Base-by-base conservation (phyloP, 225 moss, liverwort and hornwort genomes). In the Lunularia cruciata region DNA sequence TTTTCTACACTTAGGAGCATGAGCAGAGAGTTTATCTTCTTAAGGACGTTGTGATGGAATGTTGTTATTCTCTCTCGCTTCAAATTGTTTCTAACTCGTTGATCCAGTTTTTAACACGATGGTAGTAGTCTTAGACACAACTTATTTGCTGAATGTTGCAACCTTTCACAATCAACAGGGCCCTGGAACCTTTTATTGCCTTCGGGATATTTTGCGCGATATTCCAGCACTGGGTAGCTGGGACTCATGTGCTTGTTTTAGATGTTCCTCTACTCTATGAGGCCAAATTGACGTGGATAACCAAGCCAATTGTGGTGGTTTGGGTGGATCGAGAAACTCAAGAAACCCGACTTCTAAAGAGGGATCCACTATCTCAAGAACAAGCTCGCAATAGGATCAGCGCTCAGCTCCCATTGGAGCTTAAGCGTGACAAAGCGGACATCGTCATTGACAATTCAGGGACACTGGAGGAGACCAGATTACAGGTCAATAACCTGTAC, bases 231-330 rank as follows among this genome's bases (percentile, higher is more conserved):
- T 95, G 95, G 95, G 66, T 92, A 6, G 72, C 19, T 9, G 95
- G 92, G 32, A 86, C 87, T 18, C 27, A 82, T 6, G 87, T 92
- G 68, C 80, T 88, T 70, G 76, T 92, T 18, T 85, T 92, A 79
- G 95, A 96, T 73, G 82, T 84, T 57, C 92, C 95, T 19, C 76
- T 96, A 4, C 72, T 96, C 51, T 90, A 83, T 49, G 95, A 92
- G 78, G 90, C 86, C 56, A 89, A 90, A 20, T 81, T 92, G 71
- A 80, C 88, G 16, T 83, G 86, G 69, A 72, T 90, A 26, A 87
- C 90, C 28, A 69, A 78, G 26, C 83, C 88, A 38, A 78, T 89
- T 33, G 81, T 92, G 57, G 92, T 90, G 8, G 89, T 92, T 30
- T 92, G 90, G 90, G 75, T 89, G 74, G 89, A 96, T 74, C 76